These are phyloP conservation scores for Populus alba DNA, from an alignment of 345 rosid species.

Conservation along the genomic window DNA sequence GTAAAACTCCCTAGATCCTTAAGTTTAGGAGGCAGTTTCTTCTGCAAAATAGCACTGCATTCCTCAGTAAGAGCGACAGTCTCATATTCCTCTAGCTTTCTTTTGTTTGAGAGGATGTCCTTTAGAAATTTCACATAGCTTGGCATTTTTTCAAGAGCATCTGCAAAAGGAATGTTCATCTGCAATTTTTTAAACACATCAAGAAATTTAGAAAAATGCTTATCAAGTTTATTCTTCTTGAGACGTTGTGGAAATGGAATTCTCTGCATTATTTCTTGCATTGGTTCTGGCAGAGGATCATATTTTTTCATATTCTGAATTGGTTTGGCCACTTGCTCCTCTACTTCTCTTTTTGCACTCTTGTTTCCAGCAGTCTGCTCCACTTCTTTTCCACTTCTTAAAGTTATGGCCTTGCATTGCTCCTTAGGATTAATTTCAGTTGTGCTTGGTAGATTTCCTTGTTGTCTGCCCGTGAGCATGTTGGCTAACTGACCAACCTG, in stretches of 20 bases:
- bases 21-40: not conserved
- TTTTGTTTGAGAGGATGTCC: not conserved
- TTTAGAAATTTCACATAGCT: not conserved
- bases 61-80: not conserved
- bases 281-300: not conserved
- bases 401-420: not conserved
- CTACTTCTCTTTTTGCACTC: no score
- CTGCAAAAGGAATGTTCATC: not conserved
- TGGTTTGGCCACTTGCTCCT: no score
- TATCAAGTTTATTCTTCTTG: not conserved
- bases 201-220: not conserved
- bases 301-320: not conserved
- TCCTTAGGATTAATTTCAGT: not conserved
- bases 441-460: not conserved
- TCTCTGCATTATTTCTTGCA: not conserved
- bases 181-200: no score
- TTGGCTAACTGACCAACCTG: not conserved
- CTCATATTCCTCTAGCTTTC: not conserved
- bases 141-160: not conserved
- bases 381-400: not conserved
- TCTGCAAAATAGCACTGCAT: not conserved
- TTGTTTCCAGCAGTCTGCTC: not conserved
- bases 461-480: not conserved
- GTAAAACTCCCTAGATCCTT: not conserved
- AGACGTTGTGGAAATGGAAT: not conserved